These are phyloP conservation scores for Ceratocystis cacaofunesta DNA, from an alignment of 2,329 filamentous ascomycete species.

Conservation along the genomic window DNA sequence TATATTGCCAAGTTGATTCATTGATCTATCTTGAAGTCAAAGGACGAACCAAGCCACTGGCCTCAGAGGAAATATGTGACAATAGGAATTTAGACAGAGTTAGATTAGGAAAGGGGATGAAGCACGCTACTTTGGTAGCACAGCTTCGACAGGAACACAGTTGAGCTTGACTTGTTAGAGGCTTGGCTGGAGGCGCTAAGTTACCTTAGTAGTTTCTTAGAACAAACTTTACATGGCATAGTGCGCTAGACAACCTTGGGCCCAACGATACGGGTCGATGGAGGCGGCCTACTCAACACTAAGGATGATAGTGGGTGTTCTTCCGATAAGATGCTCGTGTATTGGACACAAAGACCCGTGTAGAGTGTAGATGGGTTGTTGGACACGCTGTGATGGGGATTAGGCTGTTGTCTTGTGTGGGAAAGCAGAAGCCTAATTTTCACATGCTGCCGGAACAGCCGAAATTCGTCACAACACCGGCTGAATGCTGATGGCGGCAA, in stretches of 20 bases:
- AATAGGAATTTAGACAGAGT: background rate
- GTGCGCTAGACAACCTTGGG: background rate
- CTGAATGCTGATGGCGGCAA: background rate
- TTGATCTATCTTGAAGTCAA: background rate
- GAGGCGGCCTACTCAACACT: background rate
- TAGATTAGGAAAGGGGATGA: background rate
- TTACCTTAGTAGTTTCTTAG: background rate
- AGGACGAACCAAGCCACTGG: background rate
- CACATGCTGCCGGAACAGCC: background rate
- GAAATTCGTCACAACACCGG: background rate
- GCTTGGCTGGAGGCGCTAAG: background rate
- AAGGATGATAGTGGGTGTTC: background rate
- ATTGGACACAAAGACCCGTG: background rate
- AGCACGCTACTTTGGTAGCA: background rate
- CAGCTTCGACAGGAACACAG: background rate
- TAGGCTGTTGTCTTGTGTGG: background rate
- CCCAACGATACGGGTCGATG: background rate
- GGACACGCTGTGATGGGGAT: background rate
- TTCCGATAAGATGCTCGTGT: background rate
- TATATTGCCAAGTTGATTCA: background rate
- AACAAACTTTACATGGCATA: background rate
- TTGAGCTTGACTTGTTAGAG: background rate
- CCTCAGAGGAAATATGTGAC: background rate
- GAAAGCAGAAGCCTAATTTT: background rate
- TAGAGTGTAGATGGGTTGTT: background rate